Conservation (phyloP, 768 basidiomycete genomes). For the Tylopilus intermedius region DNA sequence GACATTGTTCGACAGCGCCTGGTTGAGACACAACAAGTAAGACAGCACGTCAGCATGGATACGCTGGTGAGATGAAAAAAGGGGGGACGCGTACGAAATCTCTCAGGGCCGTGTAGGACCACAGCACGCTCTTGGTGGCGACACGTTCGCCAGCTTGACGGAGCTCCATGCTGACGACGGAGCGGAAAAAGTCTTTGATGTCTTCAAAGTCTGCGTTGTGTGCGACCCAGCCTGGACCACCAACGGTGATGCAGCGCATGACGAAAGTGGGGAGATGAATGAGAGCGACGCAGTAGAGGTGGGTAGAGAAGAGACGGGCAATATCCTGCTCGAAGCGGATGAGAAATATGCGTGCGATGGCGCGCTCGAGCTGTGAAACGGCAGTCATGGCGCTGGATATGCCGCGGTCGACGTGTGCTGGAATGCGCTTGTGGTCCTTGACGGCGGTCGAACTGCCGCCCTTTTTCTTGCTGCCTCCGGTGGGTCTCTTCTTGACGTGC, state of each 20-base stretch:
- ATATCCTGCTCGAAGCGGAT: slow-evolving; percentile 73
- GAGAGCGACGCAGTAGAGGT: slow-evolving; percentile 59
- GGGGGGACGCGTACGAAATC: slow-evolving; percentile 54
- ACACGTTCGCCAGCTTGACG: slow-evolving; percentile 73
- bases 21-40: neutral
- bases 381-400: slow-evolving; percentile 54
- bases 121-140: slow-evolving; percentile 73
- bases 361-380: slow-evolving; percentile 62
- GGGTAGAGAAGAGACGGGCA: slow-evolving; percentile 66
- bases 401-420: slow-evolving; percentile 49
- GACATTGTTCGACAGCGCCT: slow-evolving; percentile 71
- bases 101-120: slow-evolving; percentile 73
- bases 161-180: slow-evolving; percentile 70
- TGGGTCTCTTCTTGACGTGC: slow-evolving; percentile 64
- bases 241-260: slow-evolving; percentile 56
- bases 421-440: slow-evolving; percentile 33
- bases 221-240: slow-evolving; percentile 65
- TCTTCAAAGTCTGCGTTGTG: slow-evolving; percentile 64
- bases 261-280: slow-evolving; percentile 64
- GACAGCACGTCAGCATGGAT: slow-evolving; percentile 3
- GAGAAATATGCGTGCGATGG: slow-evolving; percentile 63
- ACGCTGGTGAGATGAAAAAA: neutral
- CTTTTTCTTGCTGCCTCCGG: slow-evolving; percentile 46
- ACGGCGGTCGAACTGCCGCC: slow-evolving; percentile 24
- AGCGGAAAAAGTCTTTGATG: slow-evolving; percentile 70